Evolutionary conservation across 768 basidiomycete species (phyloP), one percentile per base, ranked within the genome.

Genomic region (Butyriboletus loyo): DNA sequence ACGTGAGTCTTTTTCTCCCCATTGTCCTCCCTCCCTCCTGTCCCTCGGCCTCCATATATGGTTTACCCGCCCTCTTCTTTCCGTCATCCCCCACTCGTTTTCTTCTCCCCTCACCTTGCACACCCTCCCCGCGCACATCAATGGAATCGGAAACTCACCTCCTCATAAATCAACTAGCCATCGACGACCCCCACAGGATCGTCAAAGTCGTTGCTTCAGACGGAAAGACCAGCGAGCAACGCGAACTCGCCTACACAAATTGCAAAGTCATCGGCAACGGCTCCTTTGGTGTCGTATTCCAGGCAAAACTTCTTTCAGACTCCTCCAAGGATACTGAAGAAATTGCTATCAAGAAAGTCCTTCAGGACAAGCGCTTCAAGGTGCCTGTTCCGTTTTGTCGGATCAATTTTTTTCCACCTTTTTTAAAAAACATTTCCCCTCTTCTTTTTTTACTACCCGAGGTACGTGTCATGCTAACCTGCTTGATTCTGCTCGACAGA

Each of bases 301-400:
- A 94, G 60, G 96, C 95, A 53, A 92, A 85, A 73, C 84, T 98
- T 50, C 77, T 94, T 45, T 77, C 78, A 14, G 78, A 78, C 31
- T 74, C 78, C 8, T 73, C 78, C 39, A 82, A 83, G 65, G 82
- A 81, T 31, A 76, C 75, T 19, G 88, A 89, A 53, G 93, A 98
- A 61, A 97, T 99, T 66, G 97, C 97, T 45, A 99, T 99, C 82
- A 99, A 99, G 91, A 98, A 98, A 79, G 97, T 99, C 46, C 75
- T 99, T 56, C 97, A 99, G 79, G 97, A 99, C 77, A 99, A 99
- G 81, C 85, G 97, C 61, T 99, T 99, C 89, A 99, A 99, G 92
- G 96, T 95, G 56, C 57, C 81, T 74, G 36, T 51, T 42, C 36
- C 35, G 4, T 47, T 42, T 28, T 28, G 14, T 58, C 3, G 5